These are phyloP conservation scores for Sanghuangporus baumii DNA, from an alignment of 1,284 basidiomycete species.

Conservation along the genomic window DNA sequence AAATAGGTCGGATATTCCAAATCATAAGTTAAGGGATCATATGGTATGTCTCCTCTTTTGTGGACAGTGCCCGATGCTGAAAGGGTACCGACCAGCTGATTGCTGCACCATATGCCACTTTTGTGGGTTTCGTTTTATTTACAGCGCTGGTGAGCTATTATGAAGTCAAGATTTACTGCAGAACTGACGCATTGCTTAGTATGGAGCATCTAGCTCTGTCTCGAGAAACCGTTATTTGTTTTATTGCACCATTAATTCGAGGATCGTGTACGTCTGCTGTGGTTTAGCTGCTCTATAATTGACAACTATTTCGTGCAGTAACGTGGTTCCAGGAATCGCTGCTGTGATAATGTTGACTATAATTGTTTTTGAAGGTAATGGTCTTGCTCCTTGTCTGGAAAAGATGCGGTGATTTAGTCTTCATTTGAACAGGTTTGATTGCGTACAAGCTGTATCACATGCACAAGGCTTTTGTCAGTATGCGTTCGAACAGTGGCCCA, in stretches of 20 bases:
- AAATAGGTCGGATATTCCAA: neutral
- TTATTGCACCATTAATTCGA: constrained; percentile 13
- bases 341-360: constrained; percentile 11
- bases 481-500: neutral
- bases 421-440: neutral
- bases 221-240: constrained; percentile 8
- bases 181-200: neutral
- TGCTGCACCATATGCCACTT: constrained; percentile 8
- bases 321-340: constrained; percentile 8
- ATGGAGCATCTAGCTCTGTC: constrained; percentile 2
- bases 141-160: constrained; percentile 9
- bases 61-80: neutral
- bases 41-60: neutral
- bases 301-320: neutral
- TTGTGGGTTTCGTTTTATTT: constrained; percentile 2
- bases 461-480: neutral
- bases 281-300: neutral
- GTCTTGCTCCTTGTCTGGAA: neutral
- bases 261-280: neutral
- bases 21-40: neutral
- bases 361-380: constrained; percentile 6
- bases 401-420: neutral
- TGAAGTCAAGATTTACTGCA: neutral
- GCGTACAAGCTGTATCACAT: constrained; percentile 9
- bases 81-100: neutral